These are phyloP conservation scores for Pseudognaphalium luteoalbum DNA, from an alignment of 129 eudicot species.

Conservation along the genomic window DNA sequence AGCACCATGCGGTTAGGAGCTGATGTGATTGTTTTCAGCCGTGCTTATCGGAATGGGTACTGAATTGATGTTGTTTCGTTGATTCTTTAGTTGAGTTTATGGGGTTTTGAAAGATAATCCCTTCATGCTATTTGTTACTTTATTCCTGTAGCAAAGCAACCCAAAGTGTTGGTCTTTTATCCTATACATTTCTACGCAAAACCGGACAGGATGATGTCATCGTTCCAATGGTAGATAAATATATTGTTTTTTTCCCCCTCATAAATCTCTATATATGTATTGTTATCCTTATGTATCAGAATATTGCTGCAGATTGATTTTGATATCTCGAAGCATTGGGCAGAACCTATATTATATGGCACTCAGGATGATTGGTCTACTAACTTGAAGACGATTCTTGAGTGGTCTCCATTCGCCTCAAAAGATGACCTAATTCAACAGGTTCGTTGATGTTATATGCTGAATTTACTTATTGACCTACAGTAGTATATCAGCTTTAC, in stretches of 20 bases:
- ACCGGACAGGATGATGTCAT: conserved; percentile 95
- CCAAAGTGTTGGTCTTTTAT: conserved; percentile 67
- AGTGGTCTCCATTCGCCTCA: conserved; percentile 90
- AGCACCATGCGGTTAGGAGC: conserved; percentile 97
- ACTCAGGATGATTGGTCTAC: conserved; percentile 81
- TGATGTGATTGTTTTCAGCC: conserved; percentile 87
- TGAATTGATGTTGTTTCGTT: not conserved
- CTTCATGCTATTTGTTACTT: conserved; percentile 28
- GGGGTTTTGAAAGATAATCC: not conserved
- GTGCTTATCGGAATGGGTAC: conserved; percentile 66
- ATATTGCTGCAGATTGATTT: conserved; percentile 77
- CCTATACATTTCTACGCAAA: conserved; percentile 75
- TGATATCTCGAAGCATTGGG: conserved; percentile 78
- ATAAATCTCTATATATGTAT: not conserved
- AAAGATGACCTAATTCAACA: conserved; percentile 72
- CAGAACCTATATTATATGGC: conserved; percentile 74
- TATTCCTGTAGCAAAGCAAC: conserved; percentile 55
- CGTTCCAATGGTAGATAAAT: conserved; percentile 75
- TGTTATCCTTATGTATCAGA: not conserved
- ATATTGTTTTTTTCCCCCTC: not conserved
- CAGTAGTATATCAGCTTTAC: conserved; percentile 8
- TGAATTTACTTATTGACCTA: not conserved
- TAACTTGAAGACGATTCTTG: conserved; percentile 79
- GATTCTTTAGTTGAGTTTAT: conserved; percentile 5
- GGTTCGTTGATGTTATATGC: conserved; percentile 42